Percentiles rank a stretch among this genome's conserved stretches.
phyloP scores from a whole-genome alignment of 2,329 filamentous ascomycete species.

The Colletotrichum phormii region DNA sequence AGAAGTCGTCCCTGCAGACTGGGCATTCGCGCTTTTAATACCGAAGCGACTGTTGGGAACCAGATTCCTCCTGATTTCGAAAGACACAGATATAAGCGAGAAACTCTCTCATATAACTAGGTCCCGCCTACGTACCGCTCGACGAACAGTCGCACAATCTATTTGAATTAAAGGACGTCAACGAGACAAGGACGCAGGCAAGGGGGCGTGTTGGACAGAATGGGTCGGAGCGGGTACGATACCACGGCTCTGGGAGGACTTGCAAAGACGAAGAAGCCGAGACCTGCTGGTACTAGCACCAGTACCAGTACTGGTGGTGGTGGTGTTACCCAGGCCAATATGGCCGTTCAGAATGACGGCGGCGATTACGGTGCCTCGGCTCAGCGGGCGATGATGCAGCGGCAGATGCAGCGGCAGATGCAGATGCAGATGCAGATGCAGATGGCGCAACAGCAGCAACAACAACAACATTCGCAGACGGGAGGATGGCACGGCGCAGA shows the following conservation, averaged over 20 bases:
- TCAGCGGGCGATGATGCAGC: not conserved
- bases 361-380: not conserved
- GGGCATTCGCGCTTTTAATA: too few relatives aligned
- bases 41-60: too few relatives aligned
- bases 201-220: not conserved
- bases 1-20: too few relatives aligned
- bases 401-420: not conserved
- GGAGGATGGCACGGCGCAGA: not conserved
- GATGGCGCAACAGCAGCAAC: not conserved
- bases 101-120: too few relatives aligned
- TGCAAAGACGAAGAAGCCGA: not conserved
- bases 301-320: not conserved
- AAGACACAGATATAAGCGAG: too few relatives aligned
- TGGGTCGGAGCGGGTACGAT: constrained; percentile 37
- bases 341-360: too few relatives aligned
- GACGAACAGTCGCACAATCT: not conserved
- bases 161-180: too few relatives aligned
- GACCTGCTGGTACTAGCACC: not conserved
- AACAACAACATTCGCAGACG: not conserved
- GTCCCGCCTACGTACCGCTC: too few relatives aligned
- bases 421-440: not conserved
- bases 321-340: too few relatives aligned
- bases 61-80: too few relatives aligned
- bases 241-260: constrained; percentile 12
- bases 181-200: too few relatives aligned